Conservation (phyloP, 179 eudicot species). For the Spinacia oleracea region DNA sequence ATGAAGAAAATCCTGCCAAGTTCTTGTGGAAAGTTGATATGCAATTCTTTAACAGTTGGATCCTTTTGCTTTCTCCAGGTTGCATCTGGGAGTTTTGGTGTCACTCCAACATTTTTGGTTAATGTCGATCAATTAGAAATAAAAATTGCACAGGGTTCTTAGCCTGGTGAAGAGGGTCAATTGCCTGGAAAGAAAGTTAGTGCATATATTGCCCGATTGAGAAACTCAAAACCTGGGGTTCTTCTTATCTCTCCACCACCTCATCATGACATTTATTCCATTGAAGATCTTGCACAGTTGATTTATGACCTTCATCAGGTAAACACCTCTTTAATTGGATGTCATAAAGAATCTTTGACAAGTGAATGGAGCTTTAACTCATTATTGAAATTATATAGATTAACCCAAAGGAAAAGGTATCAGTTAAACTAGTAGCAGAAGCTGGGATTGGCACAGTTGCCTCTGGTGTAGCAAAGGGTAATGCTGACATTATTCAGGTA, state of each 20-base stretch:
- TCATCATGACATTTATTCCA: slow-evolving; percentile 98
- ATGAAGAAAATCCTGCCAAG: background rate
- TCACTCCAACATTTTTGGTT: slow-evolving; percentile 95
- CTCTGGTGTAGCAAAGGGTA: slow-evolving; percentile 99
- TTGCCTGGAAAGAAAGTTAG: slow-evolving; percentile 99
- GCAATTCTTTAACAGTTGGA: slow-evolving; percentile 6
- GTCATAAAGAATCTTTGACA: background rate
- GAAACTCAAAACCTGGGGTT: slow-evolving; percentile 99
- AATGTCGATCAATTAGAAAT: slow-evolving; percentile 98
- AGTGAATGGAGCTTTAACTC: slow-evolving; percentile 14
- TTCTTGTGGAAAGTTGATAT: background rate
- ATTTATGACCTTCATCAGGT: slow-evolving; percentile 99
- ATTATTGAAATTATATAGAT: slow-evolving; percentile 49
- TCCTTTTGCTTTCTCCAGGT: slow-evolving; percentile 53
- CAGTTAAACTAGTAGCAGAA: slow-evolving; percentile 98
- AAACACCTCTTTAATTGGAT: slow-evolving; percentile 12
- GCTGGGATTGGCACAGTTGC: slow-evolving; percentile 99
- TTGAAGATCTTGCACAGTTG: slow-evolving; percentile 98
- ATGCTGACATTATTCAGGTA: slow-evolving; percentile 99
- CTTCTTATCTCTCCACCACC: slow-evolving; percentile 99
- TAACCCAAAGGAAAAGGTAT: slow-evolving; percentile 95
- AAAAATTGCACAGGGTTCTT: slow-evolving; percentile 99
- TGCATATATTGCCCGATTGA: slow-evolving; percentile 96
- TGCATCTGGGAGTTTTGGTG: slow-evolving; percentile 99
- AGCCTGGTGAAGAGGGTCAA: slow-evolving; percentile 99